Base-by-base conservation (phyloP, 805 yeast species). In the Pichia nakasei region DNA sequence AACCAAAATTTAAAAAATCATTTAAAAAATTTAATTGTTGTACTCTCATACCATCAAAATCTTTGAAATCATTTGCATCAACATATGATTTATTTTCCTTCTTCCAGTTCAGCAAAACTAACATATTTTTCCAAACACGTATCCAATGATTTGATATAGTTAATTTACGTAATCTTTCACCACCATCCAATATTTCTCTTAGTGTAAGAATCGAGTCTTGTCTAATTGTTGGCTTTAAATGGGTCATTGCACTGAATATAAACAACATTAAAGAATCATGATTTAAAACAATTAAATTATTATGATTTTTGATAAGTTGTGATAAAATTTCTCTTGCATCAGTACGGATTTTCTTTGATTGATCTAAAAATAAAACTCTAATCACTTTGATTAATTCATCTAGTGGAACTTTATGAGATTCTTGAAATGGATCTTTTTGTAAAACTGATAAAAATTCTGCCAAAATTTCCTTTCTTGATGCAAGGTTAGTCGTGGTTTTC, bases 221-320 rank as follows among this genome's bases (percentile, higher is more conserved):
- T 44, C 96, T 73, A 22, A 93, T 79, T 4, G 77, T 78, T 1
- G 87, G 80, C 26, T 74, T 74, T 35, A 93, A 83, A 59, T 93
- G 97, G 17, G 97, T 84, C 96, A 93, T 91, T 3, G 96, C 94
- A 42, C 91, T 82, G 52, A 83, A 84, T 17, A 91, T 70, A 59
- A 83, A 89, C 26, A 91, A 69, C n/a, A 84, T 72, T 43, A 83
- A 57, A 19, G 73, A 63, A 48, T 78, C 65, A 55, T 79, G 66
- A 66, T 83, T 86, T 22, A 83, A 60, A 44, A 74, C 76, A 47
- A 83, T 62, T 22, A 83, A 24, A 41, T 49, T 49, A 22, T 41
- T 39, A 37, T 43, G 45, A n/a, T 37, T 11, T 15, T 45, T 41
- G 22, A 49, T 45, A 7, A 49, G 13, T 29, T 47, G 43, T 1